These are phyloP conservation scores for Wickerhamomyces mucosus DNA, from an alignment of 805 yeast species.

Conservation along the genomic window DNA sequence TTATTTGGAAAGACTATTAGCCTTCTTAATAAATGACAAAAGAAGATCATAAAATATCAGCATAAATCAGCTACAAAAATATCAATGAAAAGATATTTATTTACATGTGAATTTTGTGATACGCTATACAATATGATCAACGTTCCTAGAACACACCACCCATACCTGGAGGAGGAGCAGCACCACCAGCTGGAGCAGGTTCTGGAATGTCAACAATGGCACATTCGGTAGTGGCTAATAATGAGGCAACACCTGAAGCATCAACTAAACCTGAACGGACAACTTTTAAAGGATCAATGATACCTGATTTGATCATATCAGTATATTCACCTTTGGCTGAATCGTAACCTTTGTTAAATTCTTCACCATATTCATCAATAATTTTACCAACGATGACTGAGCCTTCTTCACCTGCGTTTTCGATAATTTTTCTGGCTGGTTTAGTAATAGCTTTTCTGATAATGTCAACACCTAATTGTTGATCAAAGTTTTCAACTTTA, in stretches of 20 bases:
- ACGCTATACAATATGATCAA: too few species aligned
- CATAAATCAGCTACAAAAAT: too few species aligned
- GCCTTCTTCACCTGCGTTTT: slow-evolving; percentile 98
- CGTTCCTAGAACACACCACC: slow-evolving; percentile 47
- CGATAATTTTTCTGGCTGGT: slow-evolving; percentile 95
- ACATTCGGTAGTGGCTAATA: slow-evolving; percentile 97
- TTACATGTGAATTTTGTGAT: too few species aligned
- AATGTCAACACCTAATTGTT: slow-evolving; percentile 93
- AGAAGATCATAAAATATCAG: too few species aligned
- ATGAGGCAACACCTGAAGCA: slow-evolving; percentile 95
- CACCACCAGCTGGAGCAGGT: slow-evolving; percentile 39
- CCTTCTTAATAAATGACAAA: too few species aligned
- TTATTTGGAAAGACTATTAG: too few species aligned
- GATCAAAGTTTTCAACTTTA: slow-evolving; percentile 74
- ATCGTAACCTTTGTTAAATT: slow-evolving; percentile 89
- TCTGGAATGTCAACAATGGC: slow-evolving; percentile 97
- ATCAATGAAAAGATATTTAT: too few species aligned
- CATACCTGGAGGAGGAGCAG: slow-evolving; percentile 43
- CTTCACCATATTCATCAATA: slow-evolving; percentile 37
- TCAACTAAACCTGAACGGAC: slow-evolving; percentile 95
- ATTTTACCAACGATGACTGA: slow-evolving; percentile 94
- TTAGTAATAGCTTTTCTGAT: slow-evolving; percentile 90
- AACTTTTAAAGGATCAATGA: slow-evolving; percentile 98
- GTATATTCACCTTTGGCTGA: slow-evolving; percentile 89
- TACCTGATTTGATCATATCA: slow-evolving; percentile 95